Conservation (phyloP, 2,329 filamentous ascomycete genomes). For the Phyllosticta citrichinensis region DNA sequence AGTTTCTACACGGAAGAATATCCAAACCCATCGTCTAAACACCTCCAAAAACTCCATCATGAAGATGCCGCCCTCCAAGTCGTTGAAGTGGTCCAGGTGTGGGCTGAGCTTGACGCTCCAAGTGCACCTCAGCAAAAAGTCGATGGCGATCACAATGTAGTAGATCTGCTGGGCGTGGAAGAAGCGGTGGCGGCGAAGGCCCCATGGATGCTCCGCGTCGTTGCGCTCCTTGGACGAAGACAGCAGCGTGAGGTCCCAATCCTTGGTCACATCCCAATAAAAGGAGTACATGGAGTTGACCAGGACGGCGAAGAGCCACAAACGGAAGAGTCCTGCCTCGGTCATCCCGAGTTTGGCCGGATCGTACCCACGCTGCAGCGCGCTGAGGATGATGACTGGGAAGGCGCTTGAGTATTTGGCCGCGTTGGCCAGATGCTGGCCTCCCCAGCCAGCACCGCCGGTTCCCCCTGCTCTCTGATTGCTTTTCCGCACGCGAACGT, state of each 20-base stretch:
- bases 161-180: conserved; percentile 68
- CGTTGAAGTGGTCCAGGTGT: conserved; percentile 71
- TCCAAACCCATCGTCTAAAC: conserved; percentile 86
- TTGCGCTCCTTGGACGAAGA: conserved; percentile 47
- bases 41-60: conserved; percentile 80
- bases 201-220: conserved; percentile 60
- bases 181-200: conserved; percentile 62
- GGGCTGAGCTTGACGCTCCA: conserved; percentile 85
- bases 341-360: conserved; percentile 42
- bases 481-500: conserved; percentile 56
- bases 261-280: conserved; percentile 94
- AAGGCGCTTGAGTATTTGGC: conserved; percentile 92
- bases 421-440: conserved; percentile 86
- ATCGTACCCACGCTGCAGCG: conserved; percentile 58
- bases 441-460: conserved; percentile 56
- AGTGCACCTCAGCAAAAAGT: conserved; percentile 74
- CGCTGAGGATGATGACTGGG: conserved; percentile 74
- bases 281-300: conserved; percentile 91
- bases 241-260: conserved; percentile 91
- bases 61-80: conserved; percentile 83
- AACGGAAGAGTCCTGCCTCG: conserved; percentile 44
- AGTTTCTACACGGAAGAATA: conserved; percentile 89
- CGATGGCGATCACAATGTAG: conserved; percentile 68
- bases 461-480: conserved; percentile 27
- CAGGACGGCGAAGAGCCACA: conserved; percentile 59